Evolutionary conservation across 805 yeast genomes (phyloP), one percentile per base, ranked within the genome.

Genomic region (Hanseniaspora osmophila): DNA sequence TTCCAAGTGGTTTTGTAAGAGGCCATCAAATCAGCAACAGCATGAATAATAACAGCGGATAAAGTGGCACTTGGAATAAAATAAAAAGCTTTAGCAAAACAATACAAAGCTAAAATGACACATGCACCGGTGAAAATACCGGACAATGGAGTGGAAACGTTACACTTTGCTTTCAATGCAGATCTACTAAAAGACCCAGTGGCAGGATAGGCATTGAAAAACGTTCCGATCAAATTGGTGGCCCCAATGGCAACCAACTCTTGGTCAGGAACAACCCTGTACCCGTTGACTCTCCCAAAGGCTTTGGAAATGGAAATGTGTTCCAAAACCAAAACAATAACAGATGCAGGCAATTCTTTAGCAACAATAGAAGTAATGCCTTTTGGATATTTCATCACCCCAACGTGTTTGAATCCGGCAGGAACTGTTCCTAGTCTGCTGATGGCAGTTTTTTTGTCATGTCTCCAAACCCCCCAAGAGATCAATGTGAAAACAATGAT

Each of bases 141-240:
- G 40, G 95, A 94, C 49, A 88, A 68, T 33, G 96, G 96, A 17
- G 96, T 88, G 59, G 87, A 76, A 41, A 88, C 96, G 60, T 95
- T 94, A 73, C 95, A 88, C 65, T 88, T 88, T 44, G 94, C 80
- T 66, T 90, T 88, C 56, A 88, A 72, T 7, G 96, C 96, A 40
- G 95, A 83, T 69, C 96, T 80, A 16, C 94, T 84, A 63, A 88
- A 88, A 1, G 96, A 88, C 41, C 96, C 96, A 4, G 96, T 88
- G 7, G 95, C 87, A 9, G 96, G 96, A 62, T 88, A 88, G 7
- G 96, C 95, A 57, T 77, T 73, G 74, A 88, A 88, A 59, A 87
- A 85, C 17, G 95, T 85, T 54, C 96, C 96, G 54, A 88, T 71
- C 61, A 88, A 71, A 65, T 88, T 88, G 45, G 92, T 81, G 41